phyloP scores from a whole-genome alignment of 2,329 filamentous ascomycete genomes.

The Microthyrium microscopicum region DNA sequence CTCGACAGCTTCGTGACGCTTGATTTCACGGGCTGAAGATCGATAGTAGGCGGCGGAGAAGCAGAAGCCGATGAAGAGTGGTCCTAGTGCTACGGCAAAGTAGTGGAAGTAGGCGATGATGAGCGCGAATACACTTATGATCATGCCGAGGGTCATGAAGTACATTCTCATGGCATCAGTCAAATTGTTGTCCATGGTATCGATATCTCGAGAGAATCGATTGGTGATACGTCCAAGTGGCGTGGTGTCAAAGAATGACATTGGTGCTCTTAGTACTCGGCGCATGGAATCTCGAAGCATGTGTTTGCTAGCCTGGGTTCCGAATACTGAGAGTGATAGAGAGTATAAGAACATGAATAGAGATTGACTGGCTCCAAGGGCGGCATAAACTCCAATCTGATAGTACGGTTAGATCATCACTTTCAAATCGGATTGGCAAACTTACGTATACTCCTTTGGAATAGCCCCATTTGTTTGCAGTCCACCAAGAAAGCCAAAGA shows the following conservation, averaged over 20 bases:
- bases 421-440: slow-evolving; percentile 13
- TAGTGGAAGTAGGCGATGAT: slow-evolving; percentile 95
- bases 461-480: slow-evolving; percentile 56
- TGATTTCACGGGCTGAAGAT: slow-evolving; percentile 80
- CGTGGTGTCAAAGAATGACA: slow-evolving; percentile 95
- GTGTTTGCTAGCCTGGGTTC: slow-evolving; percentile 64
- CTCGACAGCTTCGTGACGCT: slow-evolving; percentile 80
- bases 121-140: slow-evolving; percentile 67
- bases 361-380: slow-evolving; percentile 54
- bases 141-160: slow-evolving; percentile 68
- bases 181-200: slow-evolving; percentile 89
- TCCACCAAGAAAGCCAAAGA: slow-evolving; percentile 92
- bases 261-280: slow-evolving; percentile 51
- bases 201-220: slow-evolving; percentile 86
- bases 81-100: slow-evolving; percentile 54
- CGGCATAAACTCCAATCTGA: slow-evolving; percentile 50
- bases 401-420: slow-evolving; percentile 14
- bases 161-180: slow-evolving; percentile 88
- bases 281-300: slow-evolving; percentile 71
- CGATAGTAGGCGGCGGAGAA: slow-evolving; percentile 79
- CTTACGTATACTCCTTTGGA: slow-evolving; percentile 56
- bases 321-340: slow-evolving; percentile 57
- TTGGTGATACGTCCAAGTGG: slow-evolving; percentile 91
- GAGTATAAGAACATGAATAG: slow-evolving; percentile 68
- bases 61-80: slow-evolving; percentile 60